A percentile compares a stretch with the other conserved stretches of the same genome.
Conservation (phyloP, 2,329 filamentous ascomycete species). For the Phyllosticta citribraziliensis region DNA sequence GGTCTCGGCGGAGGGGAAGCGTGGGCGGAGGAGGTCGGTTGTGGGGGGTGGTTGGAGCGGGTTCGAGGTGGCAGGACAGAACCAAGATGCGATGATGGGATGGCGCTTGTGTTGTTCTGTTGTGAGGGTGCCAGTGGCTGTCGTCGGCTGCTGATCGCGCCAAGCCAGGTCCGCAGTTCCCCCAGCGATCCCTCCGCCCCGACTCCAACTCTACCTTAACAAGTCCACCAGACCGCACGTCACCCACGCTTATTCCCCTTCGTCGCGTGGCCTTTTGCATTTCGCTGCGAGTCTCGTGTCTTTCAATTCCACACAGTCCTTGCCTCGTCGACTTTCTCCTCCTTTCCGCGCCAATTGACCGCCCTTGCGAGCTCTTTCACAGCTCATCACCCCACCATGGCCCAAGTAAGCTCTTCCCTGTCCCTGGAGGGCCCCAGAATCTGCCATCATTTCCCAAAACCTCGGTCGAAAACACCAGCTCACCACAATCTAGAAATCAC, state of each 20-base stretch:
- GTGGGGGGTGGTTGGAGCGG: not conserved
- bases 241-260: not conserved
- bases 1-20: not conserved
- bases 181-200: not conserved
- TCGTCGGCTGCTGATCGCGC: not conserved
- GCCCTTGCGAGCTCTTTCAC: not conserved
- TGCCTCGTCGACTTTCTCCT: not conserved
- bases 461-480: not conserved
- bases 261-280: not conserved
- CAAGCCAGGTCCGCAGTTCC: not conserved
- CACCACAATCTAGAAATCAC: constrained; percentile 35
- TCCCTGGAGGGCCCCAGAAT: not conserved
- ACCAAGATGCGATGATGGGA: not conserved
- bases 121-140: not conserved
- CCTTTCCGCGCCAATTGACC: not conserved
- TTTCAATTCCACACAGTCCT: not conserved
- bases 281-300: not conserved
- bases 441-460: not conserved
- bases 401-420: not conserved
- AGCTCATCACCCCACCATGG: not conserved
- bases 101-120: not conserved
- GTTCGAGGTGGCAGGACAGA: not conserved
- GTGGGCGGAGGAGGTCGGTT: not conserved
- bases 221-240: not conserved
- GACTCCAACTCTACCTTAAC: no score